These are phyloP conservation scores for Actinidia polygama DNA, from an alignment of 179 eudicot genomes.

Conservation along the genomic window DNA sequence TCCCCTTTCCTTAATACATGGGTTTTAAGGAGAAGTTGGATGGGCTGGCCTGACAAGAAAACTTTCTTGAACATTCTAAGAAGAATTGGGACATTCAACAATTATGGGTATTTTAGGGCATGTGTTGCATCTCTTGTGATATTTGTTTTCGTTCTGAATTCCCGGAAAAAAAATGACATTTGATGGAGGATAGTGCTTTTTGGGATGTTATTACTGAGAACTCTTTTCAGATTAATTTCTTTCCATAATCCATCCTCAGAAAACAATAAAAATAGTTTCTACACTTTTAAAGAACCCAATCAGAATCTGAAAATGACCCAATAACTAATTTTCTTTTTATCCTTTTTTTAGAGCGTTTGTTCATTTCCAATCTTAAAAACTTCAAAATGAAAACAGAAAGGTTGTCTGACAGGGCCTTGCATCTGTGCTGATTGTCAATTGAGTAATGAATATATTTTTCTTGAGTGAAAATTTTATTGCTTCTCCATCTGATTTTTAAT, in stretches of 20 bases:
- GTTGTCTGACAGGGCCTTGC: background rate
- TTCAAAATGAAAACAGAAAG: background rate
- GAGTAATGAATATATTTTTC: background rate
- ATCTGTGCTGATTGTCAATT: background rate
- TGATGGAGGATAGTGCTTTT: background rate
- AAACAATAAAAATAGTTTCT: background rate
- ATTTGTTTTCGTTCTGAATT: background rate
- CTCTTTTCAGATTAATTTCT: background rate
- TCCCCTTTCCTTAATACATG: no score
- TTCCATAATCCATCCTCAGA: background rate
- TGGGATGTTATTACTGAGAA: background rate
- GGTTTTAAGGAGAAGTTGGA: no score
- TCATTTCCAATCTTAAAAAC: background rate
- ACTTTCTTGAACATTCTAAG: no score
- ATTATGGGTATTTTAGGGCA: background rate
- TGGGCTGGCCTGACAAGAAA: no score
- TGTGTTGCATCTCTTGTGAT: background rate
- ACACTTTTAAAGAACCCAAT: background rate
- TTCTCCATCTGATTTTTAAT: background rate
- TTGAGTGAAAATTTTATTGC: slow-evolving; percentile 2
- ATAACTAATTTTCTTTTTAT: background rate
- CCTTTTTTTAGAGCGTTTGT: background rate
- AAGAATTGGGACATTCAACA: no score
- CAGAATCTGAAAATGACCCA: background rate
- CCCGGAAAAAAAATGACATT: no score